Percentiles rank a stretch among this genome's conserved stretches.
Conservation (phyloP, 805 yeast genomes). For the Candida xiaguanensis region DNA sequence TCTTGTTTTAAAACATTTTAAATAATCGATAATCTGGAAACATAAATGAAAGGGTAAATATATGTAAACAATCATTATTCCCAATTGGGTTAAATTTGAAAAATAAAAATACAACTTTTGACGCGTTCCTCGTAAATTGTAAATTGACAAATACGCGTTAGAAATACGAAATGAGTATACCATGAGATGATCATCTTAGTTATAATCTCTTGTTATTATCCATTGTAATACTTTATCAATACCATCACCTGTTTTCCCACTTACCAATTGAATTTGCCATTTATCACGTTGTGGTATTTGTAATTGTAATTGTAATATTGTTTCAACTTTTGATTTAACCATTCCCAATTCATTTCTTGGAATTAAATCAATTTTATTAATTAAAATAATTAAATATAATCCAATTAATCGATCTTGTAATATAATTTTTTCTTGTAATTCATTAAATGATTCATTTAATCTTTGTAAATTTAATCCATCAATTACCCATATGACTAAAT, state of each 20-base stretch:
- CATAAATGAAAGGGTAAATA: neutral
- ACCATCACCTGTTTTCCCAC: slow-evolving; percentile 35
- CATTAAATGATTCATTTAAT: slow-evolving; percentile 59
- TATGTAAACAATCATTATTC: neutral
- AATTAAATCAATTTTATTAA: slow-evolving; percentile 72
- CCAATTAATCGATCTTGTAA: slow-evolving; percentile 69
- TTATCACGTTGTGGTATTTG: slow-evolving; percentile 18
- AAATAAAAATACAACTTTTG: neutral
- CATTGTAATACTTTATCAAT: slow-evolving; percentile 23
- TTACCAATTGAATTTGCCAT: slow-evolving; percentile 27
- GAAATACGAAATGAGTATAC: too few relatives aligned
- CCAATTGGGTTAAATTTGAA: neutral
- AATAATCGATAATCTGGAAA: neutral
- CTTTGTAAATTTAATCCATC: slow-evolving; percentile 64
- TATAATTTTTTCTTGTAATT: slow-evolving; percentile 57
- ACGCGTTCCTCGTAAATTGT: neutral
- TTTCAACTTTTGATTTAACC: slow-evolving; percentile 13
- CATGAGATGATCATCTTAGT: neutral
- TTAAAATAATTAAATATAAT: slow-evolving; percentile 58
- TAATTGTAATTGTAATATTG: slow-evolving; percentile 16
- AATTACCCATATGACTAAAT: slow-evolving; percentile 81
- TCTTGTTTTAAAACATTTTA: too few relatives aligned
- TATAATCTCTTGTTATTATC: slow-evolving; percentile 18
- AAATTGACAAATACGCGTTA: too few relatives aligned
- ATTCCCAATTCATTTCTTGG: slow-evolving; percentile 15